phyloP scores from a whole-genome alignment of 2,329 filamentous ascomycete genomes.

The Calonectria pauciramosa region DNA sequence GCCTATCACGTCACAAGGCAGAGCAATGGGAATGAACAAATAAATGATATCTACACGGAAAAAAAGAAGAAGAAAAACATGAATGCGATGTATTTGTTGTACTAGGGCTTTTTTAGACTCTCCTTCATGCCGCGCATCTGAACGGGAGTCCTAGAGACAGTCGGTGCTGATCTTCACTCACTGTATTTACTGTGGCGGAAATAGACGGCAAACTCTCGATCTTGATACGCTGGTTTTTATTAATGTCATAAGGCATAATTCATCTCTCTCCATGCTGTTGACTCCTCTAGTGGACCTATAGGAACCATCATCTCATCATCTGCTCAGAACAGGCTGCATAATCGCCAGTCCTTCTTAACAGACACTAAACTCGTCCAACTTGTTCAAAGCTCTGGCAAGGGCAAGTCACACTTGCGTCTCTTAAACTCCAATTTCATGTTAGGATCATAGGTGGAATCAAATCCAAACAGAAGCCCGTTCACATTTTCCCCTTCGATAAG shows the following conservation, averaged over 20 bases:
- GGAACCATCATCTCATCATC: neutral
- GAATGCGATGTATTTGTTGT: too few relatives aligned
- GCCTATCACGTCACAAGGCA: too few relatives aligned
- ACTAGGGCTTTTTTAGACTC: too few relatives aligned
- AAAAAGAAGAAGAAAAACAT: too few relatives aligned
- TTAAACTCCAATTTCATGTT: neutral
- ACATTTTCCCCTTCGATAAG: neutral
- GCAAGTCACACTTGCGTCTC: neutral
- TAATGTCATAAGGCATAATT: constrained; percentile 8
- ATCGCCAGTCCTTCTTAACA: neutral
- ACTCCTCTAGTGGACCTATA: neutral
- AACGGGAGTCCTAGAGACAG: too few relatives aligned
- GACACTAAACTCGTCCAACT: neutral
- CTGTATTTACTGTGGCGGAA: too few relatives aligned
- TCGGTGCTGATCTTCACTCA: too few relatives aligned
- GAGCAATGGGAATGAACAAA: too few relatives aligned
- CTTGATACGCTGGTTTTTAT: neutral
- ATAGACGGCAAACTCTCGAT: too few relatives aligned
- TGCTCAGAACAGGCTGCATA: neutral
- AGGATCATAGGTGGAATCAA: constrained; percentile 4
- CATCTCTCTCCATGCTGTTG: neutral
- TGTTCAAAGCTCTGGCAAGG: neutral
- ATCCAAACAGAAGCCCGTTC: neutral
- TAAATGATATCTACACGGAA: too few relatives aligned
- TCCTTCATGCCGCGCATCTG: too few relatives aligned